Base-by-base conservation (phyloP, 345 rosid species). In the Tarenaya hassleriana region DNA sequence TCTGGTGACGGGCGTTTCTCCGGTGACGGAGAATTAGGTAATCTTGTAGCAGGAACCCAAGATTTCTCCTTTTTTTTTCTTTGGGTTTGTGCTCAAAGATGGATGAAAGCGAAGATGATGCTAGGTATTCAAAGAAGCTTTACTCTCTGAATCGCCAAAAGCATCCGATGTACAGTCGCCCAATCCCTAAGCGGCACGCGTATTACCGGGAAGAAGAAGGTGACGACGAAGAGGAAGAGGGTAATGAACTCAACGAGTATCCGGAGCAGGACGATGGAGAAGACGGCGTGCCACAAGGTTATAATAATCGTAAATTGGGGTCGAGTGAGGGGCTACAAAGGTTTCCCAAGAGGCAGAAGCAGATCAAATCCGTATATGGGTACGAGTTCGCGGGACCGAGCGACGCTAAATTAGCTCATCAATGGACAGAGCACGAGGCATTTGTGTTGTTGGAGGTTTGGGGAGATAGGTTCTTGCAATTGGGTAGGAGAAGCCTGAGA, bases 401-500 rank as follows among this genome's bases (percentile, higher is more conserved):
- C 52, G 95, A 76, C 6, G 81, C 81, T 77, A 14, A 92, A 77
- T 72, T 74, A 71, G 32, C 74, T 68, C 41, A 83, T 75, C 96
- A 81, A 52, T 94, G 95, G 99, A 88, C 84, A 34, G 95, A 88
- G 80, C 81, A 61, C 29, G 99, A 94, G 56, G 86, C 92, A 7
- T 73, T 85, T 60, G 86, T 86, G 52, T 69, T 88, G 58, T 68
- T 89, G 9, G 95, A 94, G 33, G 79, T 94, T 10, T 94, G 96
- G 99, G 96, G 97, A 3, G 97, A 88, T 14, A 77, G 81, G 38
- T 88, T 86, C 58, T 64, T 94, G 68, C 87, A 80, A 51, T 78
- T 75, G 51, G 92, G 96, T 58, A 77, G 94, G 54, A 94, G 83
- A 76, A 94, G 99, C 56, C 78, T 94, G 32, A 79, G 95, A 8